Evolutionary conservation across 208 protist species (phyloP).

Genomic region (Leishmania guyanensis): DNA sequence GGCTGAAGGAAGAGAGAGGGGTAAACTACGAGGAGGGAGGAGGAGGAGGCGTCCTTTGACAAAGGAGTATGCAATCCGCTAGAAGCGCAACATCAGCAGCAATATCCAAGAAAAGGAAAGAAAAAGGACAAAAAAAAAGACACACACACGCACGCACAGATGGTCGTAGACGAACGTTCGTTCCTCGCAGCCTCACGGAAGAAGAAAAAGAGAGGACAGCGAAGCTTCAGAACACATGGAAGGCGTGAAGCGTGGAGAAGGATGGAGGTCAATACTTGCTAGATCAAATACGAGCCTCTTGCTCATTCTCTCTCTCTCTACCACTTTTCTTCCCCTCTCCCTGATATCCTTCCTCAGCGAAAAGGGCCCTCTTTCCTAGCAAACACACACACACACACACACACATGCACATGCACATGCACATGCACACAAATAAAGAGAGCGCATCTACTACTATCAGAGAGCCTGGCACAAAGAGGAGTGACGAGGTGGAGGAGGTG

Average conservation of each 20-base stretch:
- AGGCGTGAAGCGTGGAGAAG: neutral
- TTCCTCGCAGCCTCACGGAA: neutral
- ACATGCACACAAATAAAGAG: neutral
- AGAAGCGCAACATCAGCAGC: neutral
- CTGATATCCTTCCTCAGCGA: neutral
- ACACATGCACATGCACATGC: neutral
- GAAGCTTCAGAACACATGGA: neutral
- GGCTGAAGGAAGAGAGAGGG: neutral
- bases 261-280: neutral
- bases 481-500: neutral
- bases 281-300: neutral
- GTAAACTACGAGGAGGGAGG: neutral
- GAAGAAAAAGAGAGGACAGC: neutral
- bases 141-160: neutral
- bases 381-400: neutral
- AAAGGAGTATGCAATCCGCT: neutral
- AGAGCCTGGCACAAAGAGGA: neutral
- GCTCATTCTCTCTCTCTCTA: neutral
- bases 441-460: neutral
- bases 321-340: neutral
- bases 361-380: neutral
- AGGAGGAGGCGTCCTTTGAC: neutral
- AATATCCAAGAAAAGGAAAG: neutral
- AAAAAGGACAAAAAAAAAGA: neutral
- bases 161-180: neutral